Conservation (phyloP, 2,329 filamentous ascomycete species). For the Chrysoporthe austroafricana region DNA sequence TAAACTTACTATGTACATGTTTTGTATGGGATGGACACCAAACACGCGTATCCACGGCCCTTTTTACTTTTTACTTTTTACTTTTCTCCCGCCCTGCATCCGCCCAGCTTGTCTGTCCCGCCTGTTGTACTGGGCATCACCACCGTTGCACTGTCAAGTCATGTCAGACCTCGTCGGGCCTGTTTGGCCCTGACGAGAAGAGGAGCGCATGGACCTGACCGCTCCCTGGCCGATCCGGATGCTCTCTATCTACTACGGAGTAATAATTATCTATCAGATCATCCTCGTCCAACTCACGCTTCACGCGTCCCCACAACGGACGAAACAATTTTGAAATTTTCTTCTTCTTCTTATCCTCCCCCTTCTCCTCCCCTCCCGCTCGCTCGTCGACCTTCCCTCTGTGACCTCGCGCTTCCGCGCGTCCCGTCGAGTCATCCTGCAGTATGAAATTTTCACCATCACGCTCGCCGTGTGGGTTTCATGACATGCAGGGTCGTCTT, state of each 20-base stretch:
- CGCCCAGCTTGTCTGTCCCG: not conserved
- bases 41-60: no score
- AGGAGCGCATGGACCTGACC: not conserved
- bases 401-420: not conserved
- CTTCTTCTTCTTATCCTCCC: no score
- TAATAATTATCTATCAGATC: not conserved
- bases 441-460: not conserved
- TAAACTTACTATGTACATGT: no score
- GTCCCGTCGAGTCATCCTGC: not conserved
- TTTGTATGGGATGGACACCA: no score
- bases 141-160: not conserved
- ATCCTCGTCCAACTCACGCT: not conserved
- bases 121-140: no score
- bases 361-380: no score
- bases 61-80: no score
- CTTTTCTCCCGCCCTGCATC: no score
- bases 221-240: not conserved
- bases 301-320: not conserved
- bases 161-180: not conserved
- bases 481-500: not conserved
- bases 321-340: not conserved
- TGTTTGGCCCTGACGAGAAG: not conserved
- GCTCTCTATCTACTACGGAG: not conserved
- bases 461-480: not conserved
- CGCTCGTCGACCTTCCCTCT: not conserved